Conservation (phyloP, 1,284 basidiomycete genomes). For the Cutaneotrichosporon cutaneum region DNA sequence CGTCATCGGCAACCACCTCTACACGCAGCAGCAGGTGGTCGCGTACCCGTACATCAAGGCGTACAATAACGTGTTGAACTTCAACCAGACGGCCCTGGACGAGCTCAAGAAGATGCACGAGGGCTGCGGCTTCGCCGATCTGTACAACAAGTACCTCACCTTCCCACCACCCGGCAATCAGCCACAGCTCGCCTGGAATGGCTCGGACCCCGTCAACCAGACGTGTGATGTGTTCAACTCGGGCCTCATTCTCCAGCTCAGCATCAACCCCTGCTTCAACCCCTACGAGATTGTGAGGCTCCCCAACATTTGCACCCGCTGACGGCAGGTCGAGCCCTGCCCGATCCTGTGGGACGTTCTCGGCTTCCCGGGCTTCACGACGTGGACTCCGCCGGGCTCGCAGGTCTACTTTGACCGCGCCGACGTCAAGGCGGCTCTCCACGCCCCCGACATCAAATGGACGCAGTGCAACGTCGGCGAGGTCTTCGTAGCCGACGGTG, state of each 20-base stretch:
- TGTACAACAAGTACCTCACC: constrained; percentile 60
- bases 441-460: constrained; percentile 69
- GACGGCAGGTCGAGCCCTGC: constrained; percentile 44
- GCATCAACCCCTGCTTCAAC: constrained; percentile 71
- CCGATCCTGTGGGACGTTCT: constrained; percentile 71
- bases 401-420: constrained; percentile 64
- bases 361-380: constrained; percentile 45
- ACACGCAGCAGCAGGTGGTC: constrained; percentile 66
- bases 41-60: constrained; percentile 44
- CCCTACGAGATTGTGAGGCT: constrained; percentile 64
- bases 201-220: constrained; percentile 42
- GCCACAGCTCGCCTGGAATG: constrained; percentile 22
- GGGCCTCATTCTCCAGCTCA: constrained; percentile 62
- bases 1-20: constrained; percentile 46
- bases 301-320: background rate
- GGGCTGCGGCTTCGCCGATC: constrained; percentile 64
- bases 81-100: constrained; percentile 60
- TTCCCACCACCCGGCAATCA: constrained; percentile 62
- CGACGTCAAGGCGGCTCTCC: constrained; percentile 70
- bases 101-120: constrained; percentile 60
- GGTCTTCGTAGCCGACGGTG: constrained; percentile 59
- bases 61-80: constrained; percentile 26
- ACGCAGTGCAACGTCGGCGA: constrained; percentile 61
- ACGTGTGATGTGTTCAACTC: constrained; percentile 67
- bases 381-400: background rate